Conservation (phyloP, 2,329 filamentous ascomycete species). For the Macrophomina tecta region DNA sequence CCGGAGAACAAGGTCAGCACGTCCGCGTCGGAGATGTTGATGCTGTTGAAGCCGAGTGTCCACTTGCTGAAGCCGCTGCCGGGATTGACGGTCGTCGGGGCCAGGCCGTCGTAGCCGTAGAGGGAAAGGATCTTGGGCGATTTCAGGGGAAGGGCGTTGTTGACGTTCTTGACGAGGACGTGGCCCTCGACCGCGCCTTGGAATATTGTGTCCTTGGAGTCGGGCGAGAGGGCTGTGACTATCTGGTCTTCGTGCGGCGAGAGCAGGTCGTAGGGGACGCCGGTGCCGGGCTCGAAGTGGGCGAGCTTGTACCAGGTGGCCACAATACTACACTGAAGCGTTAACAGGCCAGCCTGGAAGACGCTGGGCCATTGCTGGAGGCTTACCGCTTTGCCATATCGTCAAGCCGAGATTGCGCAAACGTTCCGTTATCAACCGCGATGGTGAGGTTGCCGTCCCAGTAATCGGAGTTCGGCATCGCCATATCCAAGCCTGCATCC, state of each 20-base stretch:
- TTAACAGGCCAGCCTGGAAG: not conserved
- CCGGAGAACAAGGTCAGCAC: not conserved
- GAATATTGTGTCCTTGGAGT: not conserved
- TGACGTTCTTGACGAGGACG: slow-evolving; percentile 67
- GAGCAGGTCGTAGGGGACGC: slow-evolving; percentile 44
- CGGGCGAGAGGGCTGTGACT: slow-evolving; percentile 34
- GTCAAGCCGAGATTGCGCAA: slow-evolving; percentile 47
- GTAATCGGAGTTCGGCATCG: slow-evolving; percentile 62
- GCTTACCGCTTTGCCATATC: slow-evolving; percentile 46
- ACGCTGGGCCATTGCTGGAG: not conserved
- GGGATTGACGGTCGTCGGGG: not conserved
- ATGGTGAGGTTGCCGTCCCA: slow-evolving; percentile 62
- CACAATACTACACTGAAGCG: slow-evolving; percentile 42
- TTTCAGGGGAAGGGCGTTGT: slow-evolving; percentile 73
- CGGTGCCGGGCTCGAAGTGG: slow-evolving; percentile 50
- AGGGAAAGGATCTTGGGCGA: slow-evolving; percentile 30
- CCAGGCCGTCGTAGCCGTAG: slow-evolving; percentile 1
- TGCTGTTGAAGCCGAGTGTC: not conserved
- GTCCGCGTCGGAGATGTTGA: not conserved
- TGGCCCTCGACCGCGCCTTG: slow-evolving; percentile 55
- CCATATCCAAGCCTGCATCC: slow-evolving; percentile 58
- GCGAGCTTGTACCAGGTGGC: slow-evolving; percentile 57
- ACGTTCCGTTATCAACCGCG: slow-evolving; percentile 58
- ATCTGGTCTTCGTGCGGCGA: slow-evolving; percentile 47
- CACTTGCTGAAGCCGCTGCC: not conserved